Evolutionary conservation across 2,329 filamentous ascomycete genomes (phyloP).

Genomic region (Aspergillus pseudotamarii): DNA sequence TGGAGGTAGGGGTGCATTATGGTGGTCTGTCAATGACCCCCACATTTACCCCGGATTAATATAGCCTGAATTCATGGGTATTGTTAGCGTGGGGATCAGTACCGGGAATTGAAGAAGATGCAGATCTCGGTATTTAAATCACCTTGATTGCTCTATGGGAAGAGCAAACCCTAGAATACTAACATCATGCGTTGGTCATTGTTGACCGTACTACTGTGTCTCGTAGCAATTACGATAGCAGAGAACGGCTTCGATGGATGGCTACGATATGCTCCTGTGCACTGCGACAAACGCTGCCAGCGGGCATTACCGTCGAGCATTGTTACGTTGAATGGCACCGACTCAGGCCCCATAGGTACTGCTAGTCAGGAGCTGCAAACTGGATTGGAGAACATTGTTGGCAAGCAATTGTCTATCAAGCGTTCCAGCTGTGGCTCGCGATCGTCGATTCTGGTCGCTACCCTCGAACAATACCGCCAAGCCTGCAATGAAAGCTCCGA

Average conservation of each 20-base stretch:
- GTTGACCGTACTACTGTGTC: background rate
- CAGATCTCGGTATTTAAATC: background rate
- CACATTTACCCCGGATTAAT: constrained; percentile 6
- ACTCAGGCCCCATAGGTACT: constrained; percentile 59
- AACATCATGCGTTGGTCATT: background rate
- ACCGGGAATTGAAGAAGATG: background rate
- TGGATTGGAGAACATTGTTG: constrained; percentile 61
- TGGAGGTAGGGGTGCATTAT: background rate
- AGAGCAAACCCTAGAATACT: background rate
- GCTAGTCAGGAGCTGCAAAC: constrained; percentile 62
- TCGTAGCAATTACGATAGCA: constrained; percentile 37
- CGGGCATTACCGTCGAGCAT: constrained; percentile 53
- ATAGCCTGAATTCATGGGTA: constrained; percentile 3
- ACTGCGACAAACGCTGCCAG: constrained; percentile 41
- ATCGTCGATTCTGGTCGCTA: constrained; percentile 34
- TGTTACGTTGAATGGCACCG: constrained; percentile 57
- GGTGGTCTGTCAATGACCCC: background rate
- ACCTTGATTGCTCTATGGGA: background rate
- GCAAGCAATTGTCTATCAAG: constrained; percentile 46
- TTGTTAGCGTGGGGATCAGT: background rate
- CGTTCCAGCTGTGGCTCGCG: constrained; percentile 24
- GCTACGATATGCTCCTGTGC: constrained; percentile 64
- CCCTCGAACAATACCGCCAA: constrained; percentile 32
- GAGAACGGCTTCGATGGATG: constrained; percentile 66
- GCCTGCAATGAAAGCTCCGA: constrained; percentile 21